phyloP scores from a whole-genome alignment of 805 yeast genomes.

The Ogataea paraovalis region DNA sequence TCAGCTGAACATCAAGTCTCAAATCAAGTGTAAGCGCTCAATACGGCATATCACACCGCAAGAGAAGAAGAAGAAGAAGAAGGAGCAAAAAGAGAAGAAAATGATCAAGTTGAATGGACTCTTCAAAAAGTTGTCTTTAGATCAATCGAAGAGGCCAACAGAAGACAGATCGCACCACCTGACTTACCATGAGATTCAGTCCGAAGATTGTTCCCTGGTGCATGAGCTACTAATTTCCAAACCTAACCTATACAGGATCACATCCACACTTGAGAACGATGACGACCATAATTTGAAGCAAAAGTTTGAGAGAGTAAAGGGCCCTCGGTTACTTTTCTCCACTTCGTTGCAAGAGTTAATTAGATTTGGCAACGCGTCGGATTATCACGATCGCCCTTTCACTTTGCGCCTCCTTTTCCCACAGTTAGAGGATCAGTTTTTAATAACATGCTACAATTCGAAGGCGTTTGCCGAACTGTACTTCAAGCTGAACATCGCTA shows the following conservation, averaged over 20 bases:
- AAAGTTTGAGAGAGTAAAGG: constrained; percentile 8
- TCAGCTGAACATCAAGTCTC: constrained; percentile 22
- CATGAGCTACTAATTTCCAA: constrained; percentile 11
- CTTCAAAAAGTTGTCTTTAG: not conserved
- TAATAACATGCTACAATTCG: constrained; percentile 27
- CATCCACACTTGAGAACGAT: constrained; percentile 2
- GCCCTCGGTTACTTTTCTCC: constrained; percentile 7
- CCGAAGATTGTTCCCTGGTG: constrained; percentile 6
- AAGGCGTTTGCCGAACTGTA: constrained; percentile 26
- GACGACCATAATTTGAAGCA: constrained; percentile 6
- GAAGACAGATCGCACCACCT: not conserved
- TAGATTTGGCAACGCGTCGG: constrained; percentile 31
- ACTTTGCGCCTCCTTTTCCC: constrained; percentile 29
- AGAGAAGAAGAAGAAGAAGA: not conserved
- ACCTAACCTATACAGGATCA: constrained; percentile 10
- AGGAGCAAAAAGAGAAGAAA: not conserved
- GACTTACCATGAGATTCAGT: constrained; percentile 5
- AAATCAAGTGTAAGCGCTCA: not conserved
- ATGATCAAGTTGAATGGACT: not conserved
- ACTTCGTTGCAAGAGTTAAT: constrained; percentile 30
- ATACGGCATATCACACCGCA: not conserved
- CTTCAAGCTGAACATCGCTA: constrained; percentile 29
- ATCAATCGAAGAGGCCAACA: not conserved
- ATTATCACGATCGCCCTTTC: constrained; percentile 27
- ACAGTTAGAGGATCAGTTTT: constrained; percentile 18